These are phyloP conservation scores for Pinus taeda DNA, from an alignment of 75 land plant species.

Conservation along the genomic window DNA sequence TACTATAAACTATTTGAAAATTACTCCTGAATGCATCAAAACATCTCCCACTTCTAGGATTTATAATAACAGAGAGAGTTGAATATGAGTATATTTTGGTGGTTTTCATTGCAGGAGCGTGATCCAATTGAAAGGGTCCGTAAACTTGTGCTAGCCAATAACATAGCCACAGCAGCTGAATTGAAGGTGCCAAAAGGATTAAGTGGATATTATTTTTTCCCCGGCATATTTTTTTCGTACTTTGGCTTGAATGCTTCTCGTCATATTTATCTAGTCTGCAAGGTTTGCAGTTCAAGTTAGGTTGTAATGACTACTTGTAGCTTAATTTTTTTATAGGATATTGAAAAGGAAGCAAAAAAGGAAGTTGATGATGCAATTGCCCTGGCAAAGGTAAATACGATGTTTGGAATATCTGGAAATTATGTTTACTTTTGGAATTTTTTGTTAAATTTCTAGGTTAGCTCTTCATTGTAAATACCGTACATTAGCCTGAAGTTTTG, in stretches of 20 bases:
- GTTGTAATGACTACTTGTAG: slow-evolving; percentile 1
- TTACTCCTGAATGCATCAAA: not conserved
- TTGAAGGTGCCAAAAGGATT: slow-evolving; percentile 62
- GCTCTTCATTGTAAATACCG: not conserved
- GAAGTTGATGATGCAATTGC: slow-evolving; percentile 96
- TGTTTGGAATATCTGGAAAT: not conserved
- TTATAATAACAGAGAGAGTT: not conserved
- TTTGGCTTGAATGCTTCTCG: not conserved
- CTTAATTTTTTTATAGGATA: slow-evolving; percentile 41
- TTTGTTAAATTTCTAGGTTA: not conserved
- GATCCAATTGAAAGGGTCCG: slow-evolving; percentile 97
- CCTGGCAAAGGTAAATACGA: slow-evolving; percentile 71
- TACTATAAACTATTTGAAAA: slow-evolving; percentile 5
- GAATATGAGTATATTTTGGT: not conserved
- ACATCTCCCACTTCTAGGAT: not conserved
- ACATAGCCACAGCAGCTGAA: slow-evolving; percentile 76
- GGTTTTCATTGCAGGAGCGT: slow-evolving; percentile 66
- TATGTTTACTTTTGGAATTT: not conserved
- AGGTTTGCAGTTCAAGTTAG: not conserved
- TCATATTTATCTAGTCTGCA: not conserved
- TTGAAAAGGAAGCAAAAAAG: slow-evolving; percentile 87
- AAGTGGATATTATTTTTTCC: slow-evolving; percentile 10
- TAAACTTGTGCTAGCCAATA: slow-evolving; percentile 69
- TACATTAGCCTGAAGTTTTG: not conserved
- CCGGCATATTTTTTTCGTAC: not conserved